Conservation (phyloP, 2,329 filamentous ascomycete species). For the Triangularia verruculosa region DNA sequence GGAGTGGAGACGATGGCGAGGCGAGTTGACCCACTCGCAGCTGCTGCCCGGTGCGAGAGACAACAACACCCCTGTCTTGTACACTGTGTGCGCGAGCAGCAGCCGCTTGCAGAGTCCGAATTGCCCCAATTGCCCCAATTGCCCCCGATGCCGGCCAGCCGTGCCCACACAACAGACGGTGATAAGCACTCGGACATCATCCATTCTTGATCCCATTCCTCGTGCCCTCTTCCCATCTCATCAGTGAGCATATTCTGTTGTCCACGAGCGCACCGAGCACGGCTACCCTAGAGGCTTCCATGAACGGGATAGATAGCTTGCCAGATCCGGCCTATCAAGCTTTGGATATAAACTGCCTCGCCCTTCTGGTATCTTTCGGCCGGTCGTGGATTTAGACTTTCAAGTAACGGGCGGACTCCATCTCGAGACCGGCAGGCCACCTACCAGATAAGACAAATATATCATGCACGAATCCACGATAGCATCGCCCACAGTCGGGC, state of each 20-base stretch:
- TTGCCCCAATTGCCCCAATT: too few relatives aligned
- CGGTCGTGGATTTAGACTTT: background rate
- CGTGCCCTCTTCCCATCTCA: too few relatives aligned
- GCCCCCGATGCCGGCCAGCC: background rate
- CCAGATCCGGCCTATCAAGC: background rate
- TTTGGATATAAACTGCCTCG: background rate
- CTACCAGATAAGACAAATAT: background rate
- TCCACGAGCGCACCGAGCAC: background rate
- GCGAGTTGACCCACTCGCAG: constrained; percentile 14
- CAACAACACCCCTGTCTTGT: constrained; percentile 8
- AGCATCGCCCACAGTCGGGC: background rate
- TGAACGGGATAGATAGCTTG: background rate
- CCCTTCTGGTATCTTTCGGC: background rate
- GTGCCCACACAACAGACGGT: background rate
- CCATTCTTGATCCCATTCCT: too few relatives aligned
- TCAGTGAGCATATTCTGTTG: background rate
- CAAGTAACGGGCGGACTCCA: background rate
- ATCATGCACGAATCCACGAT: background rate
- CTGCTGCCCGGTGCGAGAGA: background rate
- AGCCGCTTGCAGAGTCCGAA: background rate
- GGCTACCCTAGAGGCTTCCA: too few relatives aligned
- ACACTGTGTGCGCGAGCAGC: constrained; percentile 7
- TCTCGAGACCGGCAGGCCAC: background rate
- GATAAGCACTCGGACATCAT: too few relatives aligned
- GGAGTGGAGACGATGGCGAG: constrained; percentile 21